Evolutionary conservation across 129 eudicot species (phyloP).

Genomic region (Helichrysum umbraculigerum): DNA sequence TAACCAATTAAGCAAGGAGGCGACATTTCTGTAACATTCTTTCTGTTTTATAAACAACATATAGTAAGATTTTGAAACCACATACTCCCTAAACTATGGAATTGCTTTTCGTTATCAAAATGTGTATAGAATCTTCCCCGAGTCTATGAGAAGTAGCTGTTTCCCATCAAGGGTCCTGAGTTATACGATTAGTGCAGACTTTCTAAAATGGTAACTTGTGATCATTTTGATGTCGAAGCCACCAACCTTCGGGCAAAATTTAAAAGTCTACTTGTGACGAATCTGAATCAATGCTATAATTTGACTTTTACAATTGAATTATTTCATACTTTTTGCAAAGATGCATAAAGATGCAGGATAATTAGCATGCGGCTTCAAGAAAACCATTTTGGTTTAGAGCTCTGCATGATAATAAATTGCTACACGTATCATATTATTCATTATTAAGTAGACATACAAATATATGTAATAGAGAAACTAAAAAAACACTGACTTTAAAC

Average conservation of each 20-base stretch:
- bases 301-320: too few species aligned
- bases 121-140: constrained; percentile 14
- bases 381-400: too few species aligned
- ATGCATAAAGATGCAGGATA: too few species aligned
- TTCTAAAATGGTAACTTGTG: background rate
- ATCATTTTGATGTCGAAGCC: background rate
- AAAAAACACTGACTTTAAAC: too few species aligned
- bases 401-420: too few species aligned
- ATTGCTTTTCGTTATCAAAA: constrained; percentile 16
- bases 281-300: too few species aligned
- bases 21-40: constrained; percentile 35
- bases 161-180: background rate
- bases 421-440: too few species aligned
- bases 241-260: background rate
- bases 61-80: constrained; percentile 13
- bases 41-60: constrained; percentile 27
- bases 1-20: constrained; percentile 28
- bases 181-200: background rate
- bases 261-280: background rate
- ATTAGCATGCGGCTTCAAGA: too few species aligned
- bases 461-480: too few species aligned
- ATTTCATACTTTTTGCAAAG: too few species aligned
- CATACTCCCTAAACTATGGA: constrained; percentile 22
- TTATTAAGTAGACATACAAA: too few species aligned
- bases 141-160: background rate